Evolutionary conservation across 768 basidiomycete genomes (phyloP), one percentile per base, ranked within the genome.

Genomic region (Leccinellum albellum): DNA sequence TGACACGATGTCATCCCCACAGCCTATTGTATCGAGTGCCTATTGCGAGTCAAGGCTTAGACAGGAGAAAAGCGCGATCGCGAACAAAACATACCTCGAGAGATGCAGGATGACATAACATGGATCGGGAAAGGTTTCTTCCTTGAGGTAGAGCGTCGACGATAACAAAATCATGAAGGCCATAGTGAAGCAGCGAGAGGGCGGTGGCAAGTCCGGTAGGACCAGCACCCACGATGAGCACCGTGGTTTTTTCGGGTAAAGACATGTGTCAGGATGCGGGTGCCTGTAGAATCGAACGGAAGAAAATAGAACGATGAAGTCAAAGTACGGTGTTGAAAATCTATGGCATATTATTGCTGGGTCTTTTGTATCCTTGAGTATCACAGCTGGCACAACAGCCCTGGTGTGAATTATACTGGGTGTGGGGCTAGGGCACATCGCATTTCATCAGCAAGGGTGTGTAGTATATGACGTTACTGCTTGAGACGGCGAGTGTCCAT

Each of bases 211-310:
- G 75, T 12, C 82, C 82, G 0, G 74, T 64, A 20, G 82, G 82
- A 20, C 82, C 81, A 21, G 78, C 79, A 26, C 80, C 81, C 7
- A 83, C 75, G 28, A 83, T 73, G 49, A 82, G 75, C 31, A 82
- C 67, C 20, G 75, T 75, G 3, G 79, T 76, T 45, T 54, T 63
- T 2, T 60, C 49, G 1, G 77, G 75, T 21, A 76, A 63, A 28
- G 72, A 62, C 61, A 62, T 61, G 31, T 2, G 17, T n/a, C n/a
- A 4, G n/a, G 37, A 37, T 37, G 37, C 37, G 13, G 8, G 37
- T 14, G 3, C 35, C 37, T 37, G 37, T 10, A 37, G 1, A 37
- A n/a, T 37, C 3, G 1, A 37, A 37, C 37, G 37, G 17, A 37
- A 37, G 35, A 17, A 31, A 9, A 37, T n/a, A n/a, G n/a, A n/a